Conservation (phyloP, 2,329 filamentous ascomycete species). For the Beauveria rudraprayagi region DNA sequence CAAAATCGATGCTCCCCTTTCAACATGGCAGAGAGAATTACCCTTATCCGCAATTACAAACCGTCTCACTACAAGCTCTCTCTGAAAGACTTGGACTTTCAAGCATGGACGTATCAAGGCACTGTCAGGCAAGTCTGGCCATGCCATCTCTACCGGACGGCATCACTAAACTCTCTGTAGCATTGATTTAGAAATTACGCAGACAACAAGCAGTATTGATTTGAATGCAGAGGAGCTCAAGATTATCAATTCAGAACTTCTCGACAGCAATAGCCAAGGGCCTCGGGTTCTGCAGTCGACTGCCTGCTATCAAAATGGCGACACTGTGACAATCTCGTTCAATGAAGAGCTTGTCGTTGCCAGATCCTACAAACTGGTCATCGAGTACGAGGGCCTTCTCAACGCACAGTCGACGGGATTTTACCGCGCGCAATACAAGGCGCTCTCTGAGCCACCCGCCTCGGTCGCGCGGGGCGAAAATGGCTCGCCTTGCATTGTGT, state of each 20-base stretch:
- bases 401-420: constrained; percentile 98
- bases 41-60: not conserved
- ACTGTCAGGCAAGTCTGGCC: constrained; percentile 3
- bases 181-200: constrained; percentile 1
- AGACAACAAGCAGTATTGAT: not conserved
- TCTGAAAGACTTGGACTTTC: constrained; percentile 5
- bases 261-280: not conserved
- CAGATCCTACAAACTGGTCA: constrained; percentile 58
- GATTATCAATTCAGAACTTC: not conserved
- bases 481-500: constrained; percentile 75
- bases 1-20: not conserved
- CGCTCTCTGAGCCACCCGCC: constrained; percentile 58
- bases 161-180: not conserved
- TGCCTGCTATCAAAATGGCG: constrained; percentile 53
- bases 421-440: constrained; percentile 92
- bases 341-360: constrained; percentile 74
- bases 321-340: constrained; percentile 54
- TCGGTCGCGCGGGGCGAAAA: constrained; percentile 70
- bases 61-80: constrained; percentile 8
- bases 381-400: constrained; percentile 67
- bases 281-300: constrained; percentile 49
- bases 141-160: not conserved
- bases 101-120: constrained; percentile 7
- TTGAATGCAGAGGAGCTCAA: constrained; percentile 1
- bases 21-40: not conserved